A percentile compares a stretch with the other conserved stretches of the same genome.
phyloP scores from a whole-genome alignment of 331 rosid genomes.

The Quercus phellos region DNA sequence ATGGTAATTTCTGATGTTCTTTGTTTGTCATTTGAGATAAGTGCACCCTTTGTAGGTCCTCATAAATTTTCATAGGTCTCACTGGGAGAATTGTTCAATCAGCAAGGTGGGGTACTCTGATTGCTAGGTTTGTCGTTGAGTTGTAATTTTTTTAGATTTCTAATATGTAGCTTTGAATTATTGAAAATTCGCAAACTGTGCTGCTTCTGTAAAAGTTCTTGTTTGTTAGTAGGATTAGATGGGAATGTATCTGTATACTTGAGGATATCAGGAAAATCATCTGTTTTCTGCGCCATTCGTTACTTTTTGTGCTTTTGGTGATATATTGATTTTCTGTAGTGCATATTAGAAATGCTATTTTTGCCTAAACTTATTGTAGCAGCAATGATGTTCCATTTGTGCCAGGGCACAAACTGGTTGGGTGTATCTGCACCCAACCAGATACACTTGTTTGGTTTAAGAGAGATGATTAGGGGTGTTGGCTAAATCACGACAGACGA shows the following conservation, averaged over 20 bases:
- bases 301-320: background rate
- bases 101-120: conserved; percentile 23
- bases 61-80: conserved; percentile 26
- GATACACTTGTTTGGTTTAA: no score
- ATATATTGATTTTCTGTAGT: background rate
- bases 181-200: conserved; percentile 14
- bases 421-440: no score
- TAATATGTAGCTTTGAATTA: conserved; percentile 14
- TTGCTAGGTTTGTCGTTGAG: conserved; percentile 6
- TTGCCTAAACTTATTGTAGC: no score
- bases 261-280: conserved; percentile 9
- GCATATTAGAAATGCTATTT: no score
- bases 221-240: background rate
- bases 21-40: conserved; percentile 33
- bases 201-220: conserved; percentile 17
- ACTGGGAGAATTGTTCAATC: conserved; percentile 22
- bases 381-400: no score
- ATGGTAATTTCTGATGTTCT: conserved; percentile 20
- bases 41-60: conserved; percentile 43
- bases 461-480: no score
- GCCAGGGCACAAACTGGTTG: no score
- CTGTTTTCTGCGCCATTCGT: background rate
- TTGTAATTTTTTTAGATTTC: conserved; percentile 24
- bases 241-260: conserved; percentile 17
- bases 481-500: no score